phyloP scores from a whole-genome alignment of 148 eudicot genomes.

The Tetragonia tetragonoides region DNA sequence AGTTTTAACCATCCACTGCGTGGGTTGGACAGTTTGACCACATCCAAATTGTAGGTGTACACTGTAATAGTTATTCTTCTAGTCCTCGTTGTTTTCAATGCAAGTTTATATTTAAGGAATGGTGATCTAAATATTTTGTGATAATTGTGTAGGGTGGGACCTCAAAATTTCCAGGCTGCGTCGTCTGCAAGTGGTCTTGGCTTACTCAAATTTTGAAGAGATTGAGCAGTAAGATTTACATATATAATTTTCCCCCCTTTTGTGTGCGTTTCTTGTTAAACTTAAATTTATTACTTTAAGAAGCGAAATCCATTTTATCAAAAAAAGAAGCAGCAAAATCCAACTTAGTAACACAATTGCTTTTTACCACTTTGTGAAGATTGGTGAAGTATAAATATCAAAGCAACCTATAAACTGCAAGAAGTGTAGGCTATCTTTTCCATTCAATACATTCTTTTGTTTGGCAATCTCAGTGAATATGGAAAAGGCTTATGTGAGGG shows the following conservation, averaged over 20 bases:
- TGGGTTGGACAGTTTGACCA: too few relatives aligned
- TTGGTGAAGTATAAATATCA: neutral
- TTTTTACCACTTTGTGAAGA: neutral
- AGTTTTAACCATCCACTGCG: too few relatives aligned
- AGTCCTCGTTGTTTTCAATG: neutral
- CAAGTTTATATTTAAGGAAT: constrained; percentile 1
- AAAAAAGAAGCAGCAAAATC: neutral
- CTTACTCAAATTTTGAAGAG: constrained; percentile 78
- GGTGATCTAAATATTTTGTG: constrained; percentile 14
- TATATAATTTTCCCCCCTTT: neutral
- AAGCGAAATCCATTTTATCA: too few relatives aligned
- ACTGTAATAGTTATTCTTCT: neutral
- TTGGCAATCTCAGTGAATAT: neutral
- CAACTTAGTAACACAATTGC: neutral
- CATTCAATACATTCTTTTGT: neutral
- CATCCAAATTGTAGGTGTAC: too few relatives aligned
- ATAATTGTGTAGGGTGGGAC: constrained; percentile 69
- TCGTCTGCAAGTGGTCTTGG: constrained; percentile 77
- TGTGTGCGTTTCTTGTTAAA: neutral
- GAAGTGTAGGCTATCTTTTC: neutral
- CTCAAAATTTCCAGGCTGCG: constrained; percentile 72
- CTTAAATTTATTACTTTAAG: too few relatives aligned
- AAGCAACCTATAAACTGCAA: neutral
- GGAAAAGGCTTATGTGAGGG: neutral
- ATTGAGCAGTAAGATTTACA: constrained; percentile 70